Evolutionary conservation across 208 protist genomes (phyloP).

Genomic region (Wallacemonas sp.): DNA sequence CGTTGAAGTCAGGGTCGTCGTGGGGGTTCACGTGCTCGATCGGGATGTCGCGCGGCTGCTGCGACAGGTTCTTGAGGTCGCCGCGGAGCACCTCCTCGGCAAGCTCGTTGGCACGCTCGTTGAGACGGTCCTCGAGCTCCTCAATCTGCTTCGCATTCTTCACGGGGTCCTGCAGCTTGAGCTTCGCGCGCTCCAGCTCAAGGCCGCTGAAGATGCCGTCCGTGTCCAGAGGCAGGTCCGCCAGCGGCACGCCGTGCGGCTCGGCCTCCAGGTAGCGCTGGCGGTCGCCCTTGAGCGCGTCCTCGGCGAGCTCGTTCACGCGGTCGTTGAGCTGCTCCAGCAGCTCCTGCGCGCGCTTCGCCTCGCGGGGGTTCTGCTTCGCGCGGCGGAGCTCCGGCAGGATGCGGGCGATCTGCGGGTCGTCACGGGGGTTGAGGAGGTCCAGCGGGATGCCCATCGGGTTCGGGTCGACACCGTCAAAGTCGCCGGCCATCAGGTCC

Average conservation of each 20-base stretch:
- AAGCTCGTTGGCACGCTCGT: conserved; percentile 58
- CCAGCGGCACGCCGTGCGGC: conserved; percentile 58
- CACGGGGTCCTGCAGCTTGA: conserved; percentile 55
- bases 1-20: conserved; percentile 57
- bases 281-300: conserved; percentile 48
- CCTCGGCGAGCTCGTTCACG: conserved; percentile 48
- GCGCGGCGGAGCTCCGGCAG: conserved; percentile 64
- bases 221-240: conserved; percentile 57
- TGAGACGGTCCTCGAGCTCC: conserved; percentile 61
- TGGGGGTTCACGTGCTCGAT: conserved; percentile 56
- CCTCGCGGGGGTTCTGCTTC: conserved; percentile 48
- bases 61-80: conserved; percentile 54
- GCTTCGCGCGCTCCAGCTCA: conserved; percentile 67
- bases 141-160: conserved; percentile 58
- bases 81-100: conserved; percentile 56
- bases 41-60: conserved; percentile 46
- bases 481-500: conserved; percentile 44
- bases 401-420: conserved; percentile 53
- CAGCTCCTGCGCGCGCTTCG: conserved; percentile 43
- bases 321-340: conserved; percentile 55
- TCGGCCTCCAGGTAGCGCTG: conserved; percentile 50
- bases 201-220: conserved; percentile 64
- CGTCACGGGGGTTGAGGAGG: conserved; percentile 53
- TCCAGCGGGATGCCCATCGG: conserved; percentile 63
- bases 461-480: conserved; percentile 56